Percentiles rank a stretch among this genome's conserved stretches.
phyloP scores from a whole-genome alignment of 768 basidiomycete genomes.

The Lactarius quietus region DNA sequence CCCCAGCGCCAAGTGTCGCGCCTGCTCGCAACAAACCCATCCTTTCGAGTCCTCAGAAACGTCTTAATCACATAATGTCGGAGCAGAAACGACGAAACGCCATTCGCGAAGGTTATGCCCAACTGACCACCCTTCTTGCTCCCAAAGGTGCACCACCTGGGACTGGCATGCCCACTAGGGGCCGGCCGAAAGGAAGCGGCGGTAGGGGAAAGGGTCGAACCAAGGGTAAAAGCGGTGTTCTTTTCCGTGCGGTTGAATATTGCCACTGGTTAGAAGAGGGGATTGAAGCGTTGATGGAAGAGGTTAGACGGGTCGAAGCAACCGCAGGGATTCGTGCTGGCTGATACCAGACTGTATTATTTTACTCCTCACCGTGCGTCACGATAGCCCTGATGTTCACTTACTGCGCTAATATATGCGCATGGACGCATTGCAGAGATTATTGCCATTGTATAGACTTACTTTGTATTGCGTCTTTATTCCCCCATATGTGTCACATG shows the following conservation, averaged over 20 bases:
- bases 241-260: slow-evolving; percentile 85
- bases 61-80: slow-evolving; percentile 90
- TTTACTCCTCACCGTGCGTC: slow-evolving; percentile 10
- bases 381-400: not conserved
- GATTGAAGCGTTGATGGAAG: slow-evolving; percentile 60
- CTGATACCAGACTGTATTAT: slow-evolving; percentile 1
- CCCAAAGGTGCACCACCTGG: slow-evolving; percentile 68
- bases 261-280: slow-evolving; percentile 85
- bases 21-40: slow-evolving; percentile 53
- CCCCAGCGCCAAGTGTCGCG: slow-evolving; percentile 25
- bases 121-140: slow-evolving; percentile 75
- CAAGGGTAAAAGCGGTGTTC: slow-evolving; percentile 86
- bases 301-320: slow-evolving; percentile 65
- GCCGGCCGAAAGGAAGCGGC: slow-evolving; percentile 77
- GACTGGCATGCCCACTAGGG: slow-evolving; percentile 70
- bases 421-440: not conserved
- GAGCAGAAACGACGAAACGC: slow-evolving; percentile 92
- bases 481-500: not conserved
- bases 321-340: slow-evolving; percentile 52
- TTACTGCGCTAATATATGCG: not conserved
- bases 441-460: slow-evolving; percentile 7
- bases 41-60: slow-evolving; percentile 80
- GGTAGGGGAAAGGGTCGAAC: slow-evolving; percentile 52
- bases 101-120: slow-evolving; percentile 86
- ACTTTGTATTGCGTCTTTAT: not conserved